Evolutionary conservation across 345 rosid species (phyloP), one percentile per base, ranked within the genome.

Genomic region (Salix brachista): DNA sequence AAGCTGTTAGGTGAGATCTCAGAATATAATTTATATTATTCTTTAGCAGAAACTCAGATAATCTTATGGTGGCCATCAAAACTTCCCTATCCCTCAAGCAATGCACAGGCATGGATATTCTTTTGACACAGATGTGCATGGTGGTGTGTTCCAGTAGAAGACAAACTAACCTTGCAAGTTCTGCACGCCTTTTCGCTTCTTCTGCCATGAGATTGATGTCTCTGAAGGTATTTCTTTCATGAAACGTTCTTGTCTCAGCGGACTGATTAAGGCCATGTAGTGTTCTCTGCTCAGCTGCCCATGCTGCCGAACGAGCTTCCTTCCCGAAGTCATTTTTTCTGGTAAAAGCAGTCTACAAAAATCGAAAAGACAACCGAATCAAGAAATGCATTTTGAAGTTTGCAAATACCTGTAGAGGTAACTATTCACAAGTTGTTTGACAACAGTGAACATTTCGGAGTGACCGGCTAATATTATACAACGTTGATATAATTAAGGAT

Each of bases 181-280:
- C 90, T 12, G 89, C 90, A 2, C 88, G 89, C 32, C 85, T 81
- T 80, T 69, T 84, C 65, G 89, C 86, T 80, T 89, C 90, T 26
- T 85, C 92, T 46, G 88, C 90, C 89, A 89, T 81, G 48, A 80
- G 70, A 34, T 42, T 79, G 67, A 77, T 34, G 36, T 89, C 88
- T 25, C 79, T 48, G 26, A 80, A 50, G 3, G 71, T 70, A 77
- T 66, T 78, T 62, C 75, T 85, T 41, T 88, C 84, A 1, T 81
- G 9, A 66, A 78, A 79, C 70, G 42, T 8, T 21, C 18, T 79
- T 23, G 61, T 72, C 10, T 77, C 79, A 0, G 44, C 18, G 1
- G 79, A 42, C 16, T 79, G 84, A 54, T 30, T 30, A 30, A 89
- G 87, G 67, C 90, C 90, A 19, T 80, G 82, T 1, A 77, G 82